Percentiles rank a stretch among this genome's conserved stretches.
phyloP scores from a whole-genome alignment of 1,284 basidiomycete species.

The Prillingera fragicola region DNA sequence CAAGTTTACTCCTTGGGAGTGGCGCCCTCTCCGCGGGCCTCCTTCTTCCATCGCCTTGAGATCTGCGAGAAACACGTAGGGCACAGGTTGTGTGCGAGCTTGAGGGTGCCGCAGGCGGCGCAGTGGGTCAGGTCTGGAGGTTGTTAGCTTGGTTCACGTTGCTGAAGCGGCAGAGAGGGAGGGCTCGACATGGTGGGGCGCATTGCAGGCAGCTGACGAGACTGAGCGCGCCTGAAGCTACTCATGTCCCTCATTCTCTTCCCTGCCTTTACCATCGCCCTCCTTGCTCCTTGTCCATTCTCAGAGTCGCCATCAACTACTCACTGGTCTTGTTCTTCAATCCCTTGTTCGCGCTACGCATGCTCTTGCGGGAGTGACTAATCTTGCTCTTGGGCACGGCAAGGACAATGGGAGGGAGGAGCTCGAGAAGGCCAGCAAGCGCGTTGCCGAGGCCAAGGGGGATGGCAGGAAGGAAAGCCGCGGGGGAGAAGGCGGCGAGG shows the following conservation, averaged over 20 bases:
- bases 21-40: conserved; percentile 17
- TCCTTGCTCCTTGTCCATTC: background rate
- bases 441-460: too few relatives aligned
- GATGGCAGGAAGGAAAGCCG: too few relatives aligned
- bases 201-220: conserved; percentile 1
- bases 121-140: conserved; percentile 79
- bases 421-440: conserved; percentile 70
- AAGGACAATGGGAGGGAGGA: conserved; percentile 79
- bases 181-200: background rate
- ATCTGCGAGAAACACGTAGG: conserved; percentile 75
- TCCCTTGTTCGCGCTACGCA: conserved; percentile 91
- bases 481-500: too few relatives aligned
- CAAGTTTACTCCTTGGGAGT: background rate
- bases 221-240: background rate
- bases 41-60: conserved; percentile 51
- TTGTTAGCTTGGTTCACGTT: background rate
- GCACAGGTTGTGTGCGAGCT: conserved; percentile 86
- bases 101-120: conserved; percentile 81
- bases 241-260: background rate
- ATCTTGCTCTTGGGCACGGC: conserved; percentile 94
- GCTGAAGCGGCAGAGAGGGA: background rate
- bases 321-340: conserved; percentile 87
- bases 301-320: conserved; percentile 36
- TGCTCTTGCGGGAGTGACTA: conserved; percentile 89
- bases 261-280: background rate